These are phyloP conservation scores for Porcisia deanei DNA, from an alignment of 208 protist genomes.

Conservation along the genomic window DNA sequence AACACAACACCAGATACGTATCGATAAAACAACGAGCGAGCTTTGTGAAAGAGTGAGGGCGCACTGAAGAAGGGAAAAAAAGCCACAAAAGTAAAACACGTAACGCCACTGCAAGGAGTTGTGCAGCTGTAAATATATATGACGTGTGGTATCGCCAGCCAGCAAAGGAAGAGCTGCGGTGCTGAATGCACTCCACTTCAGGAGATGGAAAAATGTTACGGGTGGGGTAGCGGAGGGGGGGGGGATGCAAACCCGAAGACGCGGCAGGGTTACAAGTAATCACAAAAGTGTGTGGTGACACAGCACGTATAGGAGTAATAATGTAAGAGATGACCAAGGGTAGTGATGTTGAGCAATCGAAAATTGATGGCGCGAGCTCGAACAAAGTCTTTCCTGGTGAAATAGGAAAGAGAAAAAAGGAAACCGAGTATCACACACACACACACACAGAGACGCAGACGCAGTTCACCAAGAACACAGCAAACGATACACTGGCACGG, in stretches of 20 bases:
- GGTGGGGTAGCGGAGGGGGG: not conserved
- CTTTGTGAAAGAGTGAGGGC: no score
- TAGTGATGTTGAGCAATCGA: not conserved
- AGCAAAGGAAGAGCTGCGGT: not conserved
- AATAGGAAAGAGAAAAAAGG: conserved; percentile 5
- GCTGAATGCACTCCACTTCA: no score
- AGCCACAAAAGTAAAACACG: no score
- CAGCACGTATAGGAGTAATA: not conserved
- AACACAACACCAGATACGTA: no score
- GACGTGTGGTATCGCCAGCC: not conserved
- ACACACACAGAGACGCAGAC: not conserved
- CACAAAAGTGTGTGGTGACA: no score
- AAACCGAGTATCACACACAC: not conserved
- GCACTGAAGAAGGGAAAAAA: no score
- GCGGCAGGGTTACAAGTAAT: no score
- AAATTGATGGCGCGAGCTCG: not conserved
- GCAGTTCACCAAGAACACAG: not conserved
- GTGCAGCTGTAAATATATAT: no score
- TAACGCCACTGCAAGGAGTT: no score
- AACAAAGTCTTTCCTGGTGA: not conserved
- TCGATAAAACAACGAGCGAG: no score
- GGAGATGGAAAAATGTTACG: no score
- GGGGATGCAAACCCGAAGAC: not conserved
- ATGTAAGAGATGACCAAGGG: not conserved
- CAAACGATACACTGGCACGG: not conserved